Base-by-base conservation (phyloP, 371 early-diverging fungal species). In the Lichtheimia ornata region DNA sequence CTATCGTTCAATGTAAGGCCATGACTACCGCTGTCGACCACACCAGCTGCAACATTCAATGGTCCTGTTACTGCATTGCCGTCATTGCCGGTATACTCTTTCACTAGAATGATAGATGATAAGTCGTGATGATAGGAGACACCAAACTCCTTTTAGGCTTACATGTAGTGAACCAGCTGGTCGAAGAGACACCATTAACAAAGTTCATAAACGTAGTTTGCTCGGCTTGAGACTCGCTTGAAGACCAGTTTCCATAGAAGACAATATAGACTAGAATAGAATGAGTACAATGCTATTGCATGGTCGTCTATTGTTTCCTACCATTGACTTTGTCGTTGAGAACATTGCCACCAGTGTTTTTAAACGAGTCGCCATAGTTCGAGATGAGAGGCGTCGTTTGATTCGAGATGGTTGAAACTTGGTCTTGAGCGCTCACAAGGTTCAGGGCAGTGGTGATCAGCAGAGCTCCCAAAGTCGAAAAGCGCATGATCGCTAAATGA, bases 181-280 rank as follows among this genome's bases (percentile, higher is more conserved):
- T 72, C 12, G 53, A 43, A 9, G 81, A 79, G 51, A 84, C 65
- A 45, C 72, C 72, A 42, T 72, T 71, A 43, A 79, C 41, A 63
- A 84, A 84, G 47, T 74, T 62, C 72, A 81, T 59, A 55, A 83
- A 70, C n/a, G 62, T 77, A 11, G 59, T 63, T 49, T 77, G 77
- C 7, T 81, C 76, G 44, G 63, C 59, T 18, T 63, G 60, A 35
- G 64, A 50, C 27, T 79, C 57, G 42, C 56, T 14, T 18, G 76
- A 72, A 18, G 65, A 58, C 83, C 83, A 82, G 27, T 74, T 63
- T 35, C 84, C 84, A 60, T 84, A 84, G 57, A 78, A 84, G 35
- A 84, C 74, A 42, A 80, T 58, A 59, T 81, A 81, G 4, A 71
- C 82, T 81, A 56, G 2, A 50, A 47, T 27, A 54, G 0, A 40